Conservation (phyloP, 805 yeast species). For the Citeromyces nyonsensis region DNA sequence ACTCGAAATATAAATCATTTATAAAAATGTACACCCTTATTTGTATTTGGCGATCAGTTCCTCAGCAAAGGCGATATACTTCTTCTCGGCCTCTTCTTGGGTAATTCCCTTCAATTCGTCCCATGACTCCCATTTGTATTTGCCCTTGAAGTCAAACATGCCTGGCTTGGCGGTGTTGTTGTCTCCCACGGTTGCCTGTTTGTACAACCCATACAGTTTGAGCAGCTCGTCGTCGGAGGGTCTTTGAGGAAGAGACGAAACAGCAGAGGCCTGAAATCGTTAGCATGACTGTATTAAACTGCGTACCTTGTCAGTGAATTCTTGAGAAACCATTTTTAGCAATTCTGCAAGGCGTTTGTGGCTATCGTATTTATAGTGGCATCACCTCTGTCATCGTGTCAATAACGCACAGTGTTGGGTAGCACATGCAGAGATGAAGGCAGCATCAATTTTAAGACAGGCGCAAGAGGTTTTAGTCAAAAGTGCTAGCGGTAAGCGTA, state of each 20-base stretch:
- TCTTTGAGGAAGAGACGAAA: slow-evolving; percentile 54
- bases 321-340: slow-evolving; percentile 17
- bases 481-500: slow-evolving; percentile 52
- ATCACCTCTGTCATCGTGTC: no score
- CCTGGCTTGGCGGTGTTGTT: slow-evolving; percentile 82
- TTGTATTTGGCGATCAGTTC: slow-evolving; percentile 41
- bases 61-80: slow-evolving; percentile 57
- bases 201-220: slow-evolving; percentile 80
- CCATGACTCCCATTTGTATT: slow-evolving; percentile 98
- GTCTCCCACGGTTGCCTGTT: slow-evolving; percentile 96
- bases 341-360: no score
- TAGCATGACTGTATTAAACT: not conserved
- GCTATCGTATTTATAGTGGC: no score
- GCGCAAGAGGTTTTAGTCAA: slow-evolving; percentile 33
- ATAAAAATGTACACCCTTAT: slow-evolving; percentile 3
- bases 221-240: slow-evolving; percentile 83
- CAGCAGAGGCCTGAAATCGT: slow-evolving; percentile 56
- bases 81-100: slow-evolving; percentile 80
- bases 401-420: no score
- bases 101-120: slow-evolving; percentile 70
- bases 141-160: slow-evolving; percentile 82
- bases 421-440: slow-evolving; percentile 15
- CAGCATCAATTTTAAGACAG: slow-evolving; percentile 16
- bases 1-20: not conserved
- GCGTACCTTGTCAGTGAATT: slow-evolving; percentile 19